Evolutionary conservation across 129 eudicot species (phyloP).

Genomic region (Helichrysum umbraculigerum): DNA sequence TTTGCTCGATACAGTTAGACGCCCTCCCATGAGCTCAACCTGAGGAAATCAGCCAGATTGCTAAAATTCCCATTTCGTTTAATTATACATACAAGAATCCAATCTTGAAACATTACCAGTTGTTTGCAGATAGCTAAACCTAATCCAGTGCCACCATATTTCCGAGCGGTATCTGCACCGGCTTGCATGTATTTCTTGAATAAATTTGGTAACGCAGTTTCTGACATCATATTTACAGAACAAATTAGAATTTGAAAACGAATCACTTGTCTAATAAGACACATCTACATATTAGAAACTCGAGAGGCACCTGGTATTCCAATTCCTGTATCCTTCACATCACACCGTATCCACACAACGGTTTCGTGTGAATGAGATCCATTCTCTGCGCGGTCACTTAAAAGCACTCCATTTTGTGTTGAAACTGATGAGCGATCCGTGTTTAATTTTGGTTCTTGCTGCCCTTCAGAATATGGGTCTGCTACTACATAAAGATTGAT

Average conservation of each 20-base stretch:
- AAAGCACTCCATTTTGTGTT: slow-evolving; percentile 16
- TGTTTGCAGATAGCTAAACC: slow-evolving; percentile 98
- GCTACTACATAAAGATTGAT: slow-evolving; percentile 68
- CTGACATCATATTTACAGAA: slow-evolving; percentile 39
- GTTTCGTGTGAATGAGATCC: slow-evolving; percentile 44
- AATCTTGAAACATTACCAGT: slow-evolving; percentile 49
- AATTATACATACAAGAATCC: slow-evolving; percentile 4
- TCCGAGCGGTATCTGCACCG: slow-evolving; percentile 89
- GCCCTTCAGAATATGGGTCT: slow-evolving; percentile 45
- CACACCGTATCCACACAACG: slow-evolving; percentile 88
- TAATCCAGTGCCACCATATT: slow-evolving; percentile 99
- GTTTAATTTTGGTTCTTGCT: slow-evolving; percentile 32
- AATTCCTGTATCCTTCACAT: slow-evolving; percentile 92
- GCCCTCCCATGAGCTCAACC: slow-evolving; percentile 99
- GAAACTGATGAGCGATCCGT: slow-evolving; percentile 31
- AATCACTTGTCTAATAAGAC: not conserved
- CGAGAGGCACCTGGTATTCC: slow-evolving; percentile 84
- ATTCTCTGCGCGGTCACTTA: slow-evolving; percentile 39
- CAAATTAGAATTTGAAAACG: not conserved
- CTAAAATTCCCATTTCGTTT: slow-evolving; percentile 11
- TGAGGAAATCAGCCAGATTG: slow-evolving; percentile 19
- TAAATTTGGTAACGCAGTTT: slow-evolving; percentile 72
- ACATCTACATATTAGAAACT: not conserved
- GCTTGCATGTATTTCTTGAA: slow-evolving; percentile 97
- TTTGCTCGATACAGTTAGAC: slow-evolving; percentile 74